A percentile compares a stretch with the other conserved stretches of the same genome.
Evolutionary conservation across 768 basidiomycete genomes (phyloP).

Genomic region (Auriculariales sp.): DNA sequence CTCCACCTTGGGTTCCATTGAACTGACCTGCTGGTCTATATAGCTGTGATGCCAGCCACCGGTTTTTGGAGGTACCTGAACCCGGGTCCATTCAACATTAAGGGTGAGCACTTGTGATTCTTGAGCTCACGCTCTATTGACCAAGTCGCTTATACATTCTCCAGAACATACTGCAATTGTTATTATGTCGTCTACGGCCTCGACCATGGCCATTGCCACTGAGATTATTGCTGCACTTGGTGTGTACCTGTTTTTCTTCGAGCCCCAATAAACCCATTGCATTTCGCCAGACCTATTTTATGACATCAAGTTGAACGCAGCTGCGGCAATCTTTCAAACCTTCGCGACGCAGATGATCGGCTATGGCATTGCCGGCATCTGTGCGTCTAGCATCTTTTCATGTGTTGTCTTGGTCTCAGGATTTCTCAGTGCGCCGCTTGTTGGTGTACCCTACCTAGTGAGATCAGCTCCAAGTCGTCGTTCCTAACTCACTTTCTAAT

Average conservation of each 20-base stretch:
- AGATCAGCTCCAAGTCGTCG: background rate
- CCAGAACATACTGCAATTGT: constrained; percentile 50
- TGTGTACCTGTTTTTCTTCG: constrained; percentile 9
- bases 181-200: constrained; percentile 45
- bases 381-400: constrained; percentile 8
- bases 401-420: constrained; percentile 17
- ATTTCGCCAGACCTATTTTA: constrained; percentile 33
- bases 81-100: constrained; percentile 48
- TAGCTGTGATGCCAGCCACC: constrained; percentile 25
- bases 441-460: constrained; percentile 40
- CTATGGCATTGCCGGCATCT: constrained; percentile 17
- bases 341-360: constrained; percentile 32
- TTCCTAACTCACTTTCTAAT: background rate
- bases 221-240: constrained; percentile 45
- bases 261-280: background rate
- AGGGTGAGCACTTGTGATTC: constrained; percentile 16
- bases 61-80: constrained; percentile 43
- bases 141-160: background rate
- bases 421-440: constrained; percentile 25
- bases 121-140: background rate
- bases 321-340: constrained; percentile 39
- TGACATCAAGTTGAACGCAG: constrained; percentile 30
- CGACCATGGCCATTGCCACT: constrained; percentile 41
- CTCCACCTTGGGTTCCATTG: constrained; percentile 5
- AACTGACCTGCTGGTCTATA: background rate